Evolutionary conservation across 805 yeast species (phyloP), one percentile per base, ranked within the genome.

Genomic region (Saturnispora halmiae): DNA sequence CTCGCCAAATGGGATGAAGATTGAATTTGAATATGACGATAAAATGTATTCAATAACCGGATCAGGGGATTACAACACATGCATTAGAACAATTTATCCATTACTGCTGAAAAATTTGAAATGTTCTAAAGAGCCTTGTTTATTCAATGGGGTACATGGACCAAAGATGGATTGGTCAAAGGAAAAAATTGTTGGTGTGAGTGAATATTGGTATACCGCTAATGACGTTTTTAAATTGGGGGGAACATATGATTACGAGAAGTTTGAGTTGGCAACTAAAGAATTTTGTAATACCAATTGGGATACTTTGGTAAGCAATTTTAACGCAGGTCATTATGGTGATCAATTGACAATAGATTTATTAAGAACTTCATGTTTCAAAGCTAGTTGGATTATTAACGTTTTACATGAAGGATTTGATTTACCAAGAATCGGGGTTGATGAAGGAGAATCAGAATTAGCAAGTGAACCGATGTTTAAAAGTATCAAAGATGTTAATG

Each of bases 191-290:
- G 82, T 92, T 22, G 98, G 98, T 0, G 80, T 90, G 18, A 84
- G 95, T 6, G 98, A 92, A 60, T 92, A 86, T 63, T 92, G 97
- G 96, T 90, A 92, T 57, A 86, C 96, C 1, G 88, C 96, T 3
- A 83, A 87, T 53, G 97, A 90, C 55, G 75, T 90, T 4, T 88
- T 88, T 58, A 76, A 80, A 30, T 71, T 86, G 64, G 90, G 94
- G 3, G 97, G 96, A 11, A 85, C 78, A 42, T 88, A 88, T 58
- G 84, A 84, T 53, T 90, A 78, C 55, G 68, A 72, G 28, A 64
- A 70, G 30, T 86, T 83, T 53, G 81, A 77, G 55, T 72, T 66
- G 27, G 72, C 74, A 39, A 82, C 87, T 3, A 71, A 73, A 45
- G 69, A 70, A 25, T 87, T 79, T 52, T 92, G 98, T 64, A 79